Evolutionary conservation across 2,329 filamentous ascomycete species (phyloP).

Genomic region (Trichophaea hybrida): DNA sequence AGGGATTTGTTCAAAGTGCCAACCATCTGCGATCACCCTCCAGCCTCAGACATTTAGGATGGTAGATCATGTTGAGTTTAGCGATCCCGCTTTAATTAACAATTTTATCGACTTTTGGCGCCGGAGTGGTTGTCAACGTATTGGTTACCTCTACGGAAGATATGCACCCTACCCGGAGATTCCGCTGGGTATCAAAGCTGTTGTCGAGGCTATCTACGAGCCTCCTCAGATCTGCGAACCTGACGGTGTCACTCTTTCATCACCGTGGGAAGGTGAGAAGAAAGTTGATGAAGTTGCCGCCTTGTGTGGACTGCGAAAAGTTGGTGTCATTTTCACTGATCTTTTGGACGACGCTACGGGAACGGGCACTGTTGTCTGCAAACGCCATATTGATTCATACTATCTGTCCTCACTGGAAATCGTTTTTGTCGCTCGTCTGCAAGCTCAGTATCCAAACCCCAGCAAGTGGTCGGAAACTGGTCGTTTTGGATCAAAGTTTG

Average conservation of each 20-base stretch:
- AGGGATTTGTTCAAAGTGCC: slow-evolving; percentile 95
- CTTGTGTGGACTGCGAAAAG: slow-evolving; percentile 69
- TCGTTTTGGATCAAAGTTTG: slow-evolving; percentile 86
- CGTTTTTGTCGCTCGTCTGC: slow-evolving; percentile 71
- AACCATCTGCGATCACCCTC: slow-evolving; percentile 89
- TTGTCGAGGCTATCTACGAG: slow-evolving; percentile 95
- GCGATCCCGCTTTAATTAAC: slow-evolving; percentile 70
- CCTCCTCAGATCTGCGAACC: slow-evolving; percentile 78
- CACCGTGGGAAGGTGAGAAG: slow-evolving; percentile 71
- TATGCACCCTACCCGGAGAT: slow-evolving; percentile 87
- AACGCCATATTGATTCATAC: slow-evolving; percentile 88
- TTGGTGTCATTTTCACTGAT: slow-evolving; percentile 93
- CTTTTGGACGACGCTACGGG: slow-evolving; percentile 65
- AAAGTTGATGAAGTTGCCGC: slow-evolving; percentile 67
- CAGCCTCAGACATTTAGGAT: slow-evolving; percentile 89
- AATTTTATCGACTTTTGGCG: slow-evolving; percentile 88
- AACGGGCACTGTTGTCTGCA: slow-evolving; percentile 81
- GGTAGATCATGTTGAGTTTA: slow-evolving; percentile 97
- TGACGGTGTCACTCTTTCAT: slow-evolving; percentile 69
- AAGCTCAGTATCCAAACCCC: slow-evolving; percentile 74
- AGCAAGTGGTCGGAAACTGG: slow-evolving; percentile 97
- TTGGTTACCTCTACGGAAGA: slow-evolving; percentile 82
- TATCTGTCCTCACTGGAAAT: slow-evolving; percentile 88
- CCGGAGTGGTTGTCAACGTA: slow-evolving; percentile 63
- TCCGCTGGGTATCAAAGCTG: slow-evolving; percentile 82